phyloP scores from a whole-genome alignment of 768 basidiomycete species.

The Lactifluus volemus region DNA sequence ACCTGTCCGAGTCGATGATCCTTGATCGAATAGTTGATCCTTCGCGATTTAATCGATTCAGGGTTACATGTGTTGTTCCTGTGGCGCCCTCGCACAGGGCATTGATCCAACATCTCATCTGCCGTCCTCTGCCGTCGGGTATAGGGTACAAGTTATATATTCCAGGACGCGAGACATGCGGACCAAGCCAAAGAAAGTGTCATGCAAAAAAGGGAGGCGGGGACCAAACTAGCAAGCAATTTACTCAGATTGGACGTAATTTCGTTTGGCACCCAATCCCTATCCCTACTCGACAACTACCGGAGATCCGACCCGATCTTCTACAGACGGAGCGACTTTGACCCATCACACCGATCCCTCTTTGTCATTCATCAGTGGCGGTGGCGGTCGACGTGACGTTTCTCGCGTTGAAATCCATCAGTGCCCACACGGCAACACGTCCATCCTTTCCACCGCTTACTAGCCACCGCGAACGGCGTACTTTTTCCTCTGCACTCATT shows the following conservation, averaged over 20 bases:
- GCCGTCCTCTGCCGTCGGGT: neutral
- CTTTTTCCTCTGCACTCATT: slow-evolving; percentile 15
- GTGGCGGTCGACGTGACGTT: neutral
- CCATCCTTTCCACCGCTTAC: slow-evolving; percentile 20
- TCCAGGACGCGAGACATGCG: no score
- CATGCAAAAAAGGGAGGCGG: no score
- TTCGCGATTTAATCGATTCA: no score
- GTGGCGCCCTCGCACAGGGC: neutral
- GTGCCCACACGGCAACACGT: slow-evolving; percentile 16
- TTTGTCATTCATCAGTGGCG: no score
- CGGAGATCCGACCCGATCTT: no score
- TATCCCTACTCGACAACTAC: no score
- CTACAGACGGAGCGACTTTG: no score
- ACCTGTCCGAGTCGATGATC: neutral
- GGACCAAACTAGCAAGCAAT: neutral
- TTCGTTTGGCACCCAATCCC: neutral
- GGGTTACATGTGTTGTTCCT: neutral
- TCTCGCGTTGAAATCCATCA: slow-evolving; percentile 13
- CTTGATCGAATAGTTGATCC: neutral
- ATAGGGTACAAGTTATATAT: neutral
- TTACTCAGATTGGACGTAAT: neutral
- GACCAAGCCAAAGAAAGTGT: neutral
- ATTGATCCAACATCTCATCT: neutral
- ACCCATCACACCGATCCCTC: no score
- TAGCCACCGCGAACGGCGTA: slow-evolving; percentile 13